A percentile compares a stretch with the other conserved stretches of the same genome.
Evolutionary conservation across 2,329 filamentous ascomycete species (phyloP).

Genomic region (Escovopsis sp.): DNA sequence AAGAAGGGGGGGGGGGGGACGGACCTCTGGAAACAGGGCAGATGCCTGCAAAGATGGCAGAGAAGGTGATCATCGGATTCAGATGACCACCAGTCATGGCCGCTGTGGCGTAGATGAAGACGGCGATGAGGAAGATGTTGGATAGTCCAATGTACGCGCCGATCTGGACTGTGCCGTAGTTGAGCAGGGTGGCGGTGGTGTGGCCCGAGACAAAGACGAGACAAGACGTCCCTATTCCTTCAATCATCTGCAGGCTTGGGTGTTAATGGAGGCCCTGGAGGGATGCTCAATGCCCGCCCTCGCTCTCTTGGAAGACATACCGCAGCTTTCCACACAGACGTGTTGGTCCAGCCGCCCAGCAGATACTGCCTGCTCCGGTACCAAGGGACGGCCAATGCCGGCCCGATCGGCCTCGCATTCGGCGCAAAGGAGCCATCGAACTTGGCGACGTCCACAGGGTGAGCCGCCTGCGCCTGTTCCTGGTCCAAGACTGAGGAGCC

Average conservation of each 20-base stretch:
- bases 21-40: slow-evolving; percentile 29
- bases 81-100: slow-evolving; percentile 36
- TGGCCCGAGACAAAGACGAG: slow-evolving; percentile 18
- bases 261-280: neutral
- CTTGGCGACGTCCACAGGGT: no score
- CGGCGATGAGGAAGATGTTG: slow-evolving; percentile 25
- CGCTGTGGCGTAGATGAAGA: slow-evolving; percentile 34
- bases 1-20: neutral
- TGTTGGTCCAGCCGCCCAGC: slow-evolving; percentile 11
- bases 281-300: neutral
- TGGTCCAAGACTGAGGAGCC: no score
- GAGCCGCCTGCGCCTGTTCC: no score
- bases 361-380: slow-evolving; percentile 13
- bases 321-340: slow-evolving; percentile 14
- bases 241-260: slow-evolving; percentile 12
- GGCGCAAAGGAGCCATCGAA: slow-evolving; percentile 12
- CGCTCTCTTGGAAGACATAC: slow-evolving; percentile 5
- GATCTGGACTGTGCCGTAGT: slow-evolving; percentile 13
- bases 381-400: slow-evolving; percentile 9
- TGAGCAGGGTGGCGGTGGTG: slow-evolving; percentile 15
- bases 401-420: slow-evolving; percentile 5
- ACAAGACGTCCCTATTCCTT: slow-evolving; percentile 15
- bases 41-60: slow-evolving; percentile 34
- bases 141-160: slow-evolving; percentile 22
- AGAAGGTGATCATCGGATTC: slow-evolving; percentile 38